Evolutionary conservation across 768 basidiomycete genomes (phyloP).

Genomic region (Filobasidium floriforme): DNA sequence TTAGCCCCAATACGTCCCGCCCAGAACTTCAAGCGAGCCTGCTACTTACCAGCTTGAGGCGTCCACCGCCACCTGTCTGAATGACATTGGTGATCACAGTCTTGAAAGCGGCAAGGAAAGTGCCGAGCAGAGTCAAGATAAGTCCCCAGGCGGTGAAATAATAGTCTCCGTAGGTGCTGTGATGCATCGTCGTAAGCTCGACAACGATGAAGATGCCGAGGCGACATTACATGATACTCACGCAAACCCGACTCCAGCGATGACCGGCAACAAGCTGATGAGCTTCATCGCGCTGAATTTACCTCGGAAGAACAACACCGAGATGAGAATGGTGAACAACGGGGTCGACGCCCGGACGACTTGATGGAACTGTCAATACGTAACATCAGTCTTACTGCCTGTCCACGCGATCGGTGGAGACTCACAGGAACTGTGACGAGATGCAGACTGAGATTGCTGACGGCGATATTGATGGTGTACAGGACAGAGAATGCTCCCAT

Average conservation of each 20-base stretch:
- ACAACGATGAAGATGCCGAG: slow-evolving; percentile 37
- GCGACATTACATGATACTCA: slow-evolving; percentile 49
- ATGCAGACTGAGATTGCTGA: slow-evolving; percentile 82
- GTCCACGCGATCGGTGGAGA: slow-evolving; percentile 25
- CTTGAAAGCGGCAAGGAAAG: slow-evolving; percentile 84
- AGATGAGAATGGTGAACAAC: slow-evolving; percentile 77
- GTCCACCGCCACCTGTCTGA: slow-evolving; percentile 47
- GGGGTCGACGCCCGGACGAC: slow-evolving; percentile 89
- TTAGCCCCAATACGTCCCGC: no score
- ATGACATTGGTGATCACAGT: slow-evolving; percentile 80
- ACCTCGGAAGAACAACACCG: slow-evolving; percentile 60
- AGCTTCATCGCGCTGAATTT: slow-evolving; percentile 59
- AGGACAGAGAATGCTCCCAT: slow-evolving; percentile 76
- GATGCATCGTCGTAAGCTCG: slow-evolving; percentile 1
- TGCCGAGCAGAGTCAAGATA: slow-evolving; percentile 78
- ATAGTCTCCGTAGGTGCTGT: slow-evolving; percentile 89
- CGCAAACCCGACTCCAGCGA: slow-evolving; percentile 86
- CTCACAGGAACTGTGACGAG: slow-evolving; percentile 82
- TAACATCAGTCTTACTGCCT: no score
- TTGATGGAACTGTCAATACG: slow-evolving; percentile 72
- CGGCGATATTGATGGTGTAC: slow-evolving; percentile 88
- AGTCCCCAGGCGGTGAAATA: slow-evolving; percentile 80
- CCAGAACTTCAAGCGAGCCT: neutral
- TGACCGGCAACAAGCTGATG: slow-evolving; percentile 70
- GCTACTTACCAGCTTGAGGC: slow-evolving; percentile 38